Evolutionary conservation across 2,329 filamentous ascomycete species (phyloP).

Genomic region (Botrytis aclada): DNA sequence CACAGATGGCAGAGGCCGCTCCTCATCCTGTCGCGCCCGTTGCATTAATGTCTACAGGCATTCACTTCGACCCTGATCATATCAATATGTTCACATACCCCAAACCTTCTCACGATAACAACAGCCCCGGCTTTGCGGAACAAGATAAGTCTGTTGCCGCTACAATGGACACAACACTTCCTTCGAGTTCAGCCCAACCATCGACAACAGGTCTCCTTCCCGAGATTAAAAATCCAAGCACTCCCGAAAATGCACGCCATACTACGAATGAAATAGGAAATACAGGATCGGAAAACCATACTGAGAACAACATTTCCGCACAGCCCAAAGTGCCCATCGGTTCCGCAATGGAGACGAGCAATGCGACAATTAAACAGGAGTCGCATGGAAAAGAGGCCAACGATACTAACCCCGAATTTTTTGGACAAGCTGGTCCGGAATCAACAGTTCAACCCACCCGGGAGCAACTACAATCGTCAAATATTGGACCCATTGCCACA

Average conservation of each 20-base stretch:
- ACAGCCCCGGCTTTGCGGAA: neutral
- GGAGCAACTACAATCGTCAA: neutral
- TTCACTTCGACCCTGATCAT: neutral
- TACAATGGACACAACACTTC: neutral
- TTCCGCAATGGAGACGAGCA: neutral
- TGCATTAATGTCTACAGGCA: conserved; percentile 15
- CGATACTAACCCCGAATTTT: neutral
- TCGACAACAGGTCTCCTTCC: neutral
- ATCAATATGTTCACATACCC: neutral
- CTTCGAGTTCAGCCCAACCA: neutral
- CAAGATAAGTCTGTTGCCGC: neutral
- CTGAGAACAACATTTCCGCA: neutral
- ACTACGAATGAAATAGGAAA: neutral
- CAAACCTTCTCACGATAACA: neutral
- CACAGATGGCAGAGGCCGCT: conserved; percentile 25
- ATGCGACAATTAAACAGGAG: neutral
- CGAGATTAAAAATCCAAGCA: neutral
- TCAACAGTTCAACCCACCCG: neutral
- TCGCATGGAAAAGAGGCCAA: neutral
- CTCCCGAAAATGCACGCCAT: neutral
- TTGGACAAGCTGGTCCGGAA: neutral
- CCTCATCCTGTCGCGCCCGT: conserved; percentile 14
- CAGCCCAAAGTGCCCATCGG: neutral
- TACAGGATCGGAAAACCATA: too few relatives aligned
- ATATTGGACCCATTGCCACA: neutral